A percentile compares a stretch with the other conserved stretches of the same genome.
phyloP scores from a whole-genome alignment of 2,329 filamentous ascomycete species.

The Xylaria sp. region DNA sequence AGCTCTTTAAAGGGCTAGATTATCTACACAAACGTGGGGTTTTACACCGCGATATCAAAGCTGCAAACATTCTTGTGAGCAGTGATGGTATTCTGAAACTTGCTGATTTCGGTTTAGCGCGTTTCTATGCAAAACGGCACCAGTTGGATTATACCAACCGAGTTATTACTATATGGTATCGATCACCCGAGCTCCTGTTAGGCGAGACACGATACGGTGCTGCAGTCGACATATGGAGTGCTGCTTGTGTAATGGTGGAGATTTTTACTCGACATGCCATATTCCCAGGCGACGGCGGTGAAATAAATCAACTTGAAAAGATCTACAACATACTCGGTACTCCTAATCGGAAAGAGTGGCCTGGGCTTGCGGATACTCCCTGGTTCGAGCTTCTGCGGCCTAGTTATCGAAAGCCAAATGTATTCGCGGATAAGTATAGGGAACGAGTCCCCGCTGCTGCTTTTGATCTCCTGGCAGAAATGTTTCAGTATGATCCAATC shows the following conservation, averaged over 20 bases:
- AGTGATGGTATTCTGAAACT: conserved; percentile 89
- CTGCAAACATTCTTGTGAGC: conserved; percentile 95
- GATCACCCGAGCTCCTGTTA: conserved; percentile 87
- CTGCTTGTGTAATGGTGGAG: conserved; percentile 94
- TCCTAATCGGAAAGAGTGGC: conserved; percentile 86
- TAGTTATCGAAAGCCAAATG: conserved; percentile 73
- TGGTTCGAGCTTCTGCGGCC: conserved; percentile 96
- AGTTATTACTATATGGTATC: conserved; percentile 99
- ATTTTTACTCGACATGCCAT: conserved; percentile 95
- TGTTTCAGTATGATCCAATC: conserved; percentile 90
- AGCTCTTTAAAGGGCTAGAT: conserved; percentile 92
- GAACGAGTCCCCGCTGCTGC: conserved; percentile 81
- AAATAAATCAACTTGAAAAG: conserved; percentile 94
- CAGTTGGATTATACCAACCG: conserved; percentile 97
- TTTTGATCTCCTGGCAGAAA: conserved; percentile 81
- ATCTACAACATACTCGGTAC: conserved; percentile 95
- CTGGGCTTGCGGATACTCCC: conserved; percentile 88
- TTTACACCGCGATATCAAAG: conserved; percentile 96
- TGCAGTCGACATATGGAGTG: conserved; percentile 95
- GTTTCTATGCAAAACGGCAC: conserved; percentile 93
- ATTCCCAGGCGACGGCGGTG: conserved; percentile 94
- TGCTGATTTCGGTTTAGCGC: conserved; percentile 93
- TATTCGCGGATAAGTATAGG: conserved; percentile 85
- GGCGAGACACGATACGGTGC: conserved; percentile 92
- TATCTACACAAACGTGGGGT: conserved; percentile 95